A percentile compares a stretch with the other conserved stretches of the same genome.
These are phyloP conservation scores for Talaromyces sp. DNA, from an alignment of 2,329 filamentous ascomycete species.

Conservation along the genomic window DNA sequence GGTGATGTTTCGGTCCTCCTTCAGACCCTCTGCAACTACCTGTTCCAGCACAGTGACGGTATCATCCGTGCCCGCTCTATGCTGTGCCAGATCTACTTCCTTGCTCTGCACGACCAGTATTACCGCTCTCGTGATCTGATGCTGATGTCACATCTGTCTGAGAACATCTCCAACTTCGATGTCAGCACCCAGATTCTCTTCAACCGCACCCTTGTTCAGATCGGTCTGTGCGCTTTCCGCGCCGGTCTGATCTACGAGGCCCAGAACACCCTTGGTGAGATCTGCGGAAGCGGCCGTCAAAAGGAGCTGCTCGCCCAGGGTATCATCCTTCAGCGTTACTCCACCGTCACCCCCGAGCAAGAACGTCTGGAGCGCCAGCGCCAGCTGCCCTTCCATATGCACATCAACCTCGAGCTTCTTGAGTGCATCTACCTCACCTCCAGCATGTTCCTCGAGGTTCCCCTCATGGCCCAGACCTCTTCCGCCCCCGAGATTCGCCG, in stretches of 20 bases:
- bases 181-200: slow-evolving; percentile 97
- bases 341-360: slow-evolving; percentile 94
- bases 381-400: slow-evolving; percentile 99
- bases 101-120: slow-evolving; percentile 96
- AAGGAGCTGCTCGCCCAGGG: slow-evolving; percentile 98
- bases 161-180: slow-evolving; percentile 95
- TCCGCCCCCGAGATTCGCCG: slow-evolving; percentile 97
- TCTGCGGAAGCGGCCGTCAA: slow-evolving; percentile 94
- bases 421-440: slow-evolving; percentile 99
- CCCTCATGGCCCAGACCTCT: slow-evolving; percentile 91
- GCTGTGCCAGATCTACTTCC: slow-evolving; percentile 98
- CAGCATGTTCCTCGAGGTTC: slow-evolving; percentile 98
- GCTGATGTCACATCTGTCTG: slow-evolving; percentile 98
- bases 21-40: slow-evolving; percentile 87
- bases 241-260: slow-evolving; percentile 96
- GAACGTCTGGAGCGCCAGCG: slow-evolving; percentile 96
- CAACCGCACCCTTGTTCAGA: slow-evolving; percentile 96
- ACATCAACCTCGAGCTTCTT: slow-evolving; percentile 97
- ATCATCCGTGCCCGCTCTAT: slow-evolving; percentile 96
- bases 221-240: slow-evolving; percentile 97
- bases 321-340: slow-evolving; percentile 97
- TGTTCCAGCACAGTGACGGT: slow-evolving; percentile 91
- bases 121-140: slow-evolving; percentile 98
- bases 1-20: slow-evolving; percentile 73
- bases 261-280: slow-evolving; percentile 96